These are phyloP conservation scores for Jamesozyma piceae DNA, from an alignment of 805 yeast genomes.

Conservation along the genomic window DNA sequence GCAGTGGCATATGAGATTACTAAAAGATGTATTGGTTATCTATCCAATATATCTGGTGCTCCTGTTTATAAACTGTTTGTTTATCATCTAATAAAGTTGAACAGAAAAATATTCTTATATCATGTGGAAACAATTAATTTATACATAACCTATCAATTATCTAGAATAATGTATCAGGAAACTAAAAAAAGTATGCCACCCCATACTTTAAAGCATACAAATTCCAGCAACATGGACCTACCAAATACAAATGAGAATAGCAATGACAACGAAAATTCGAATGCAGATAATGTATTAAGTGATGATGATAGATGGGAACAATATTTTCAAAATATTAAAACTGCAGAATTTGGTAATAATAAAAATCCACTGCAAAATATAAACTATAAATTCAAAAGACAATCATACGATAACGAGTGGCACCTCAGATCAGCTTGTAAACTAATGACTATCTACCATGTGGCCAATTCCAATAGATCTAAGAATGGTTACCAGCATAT, in stretches of 20 bases:
- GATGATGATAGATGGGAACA: conserved; percentile 3
- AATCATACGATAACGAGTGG: conserved; percentile 69
- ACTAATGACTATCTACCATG: conserved; percentile 44
- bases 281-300: background rate
- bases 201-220: background rate
- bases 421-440: conserved; percentile 60
- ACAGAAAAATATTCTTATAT: conserved; percentile 35
- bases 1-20: conserved; percentile 56
- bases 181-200: conserved; percentile 1
- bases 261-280: background rate
- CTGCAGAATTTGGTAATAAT: background rate
- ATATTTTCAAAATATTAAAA: conserved; percentile 1
- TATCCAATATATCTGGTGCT: conserved; percentile 35
- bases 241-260: background rate
- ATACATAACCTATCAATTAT: conserved; percentile 68
- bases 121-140: conserved; percentile 65
- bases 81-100: conserved; percentile 13
- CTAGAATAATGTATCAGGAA: conserved; percentile 34
- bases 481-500: conserved; percentile 9
- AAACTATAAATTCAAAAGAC: conserved; percentile 25
- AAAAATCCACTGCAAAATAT: background rate
- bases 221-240: background rate
- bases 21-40: conserved; percentile 58
- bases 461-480: conserved; percentile 35
- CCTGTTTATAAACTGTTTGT: conserved; percentile 5